Evolutionary conservation across 2,329 filamentous ascomycete species (phyloP).

Genomic region (Aspergillus aculeatinus): DNA sequence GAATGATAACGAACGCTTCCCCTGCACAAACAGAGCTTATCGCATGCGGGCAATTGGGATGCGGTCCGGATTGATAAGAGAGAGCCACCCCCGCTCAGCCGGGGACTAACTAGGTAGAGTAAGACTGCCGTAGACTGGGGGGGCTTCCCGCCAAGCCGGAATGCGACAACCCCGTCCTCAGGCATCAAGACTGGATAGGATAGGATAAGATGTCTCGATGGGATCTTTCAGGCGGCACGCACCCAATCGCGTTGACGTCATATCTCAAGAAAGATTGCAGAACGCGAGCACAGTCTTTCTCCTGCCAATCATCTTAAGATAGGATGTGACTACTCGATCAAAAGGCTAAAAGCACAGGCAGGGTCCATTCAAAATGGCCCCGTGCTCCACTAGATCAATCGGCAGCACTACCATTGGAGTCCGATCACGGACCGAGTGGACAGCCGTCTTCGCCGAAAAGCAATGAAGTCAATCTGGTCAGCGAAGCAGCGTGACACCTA

Average conservation of each 20-base stretch:
- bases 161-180: background rate
- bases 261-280: background rate
- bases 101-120: too few species aligned
- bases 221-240: background rate
- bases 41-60: background rate
- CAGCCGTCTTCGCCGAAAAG: too few species aligned
- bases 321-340: too few species aligned
- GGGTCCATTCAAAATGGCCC: background rate
- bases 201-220: background rate
- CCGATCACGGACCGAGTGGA: too few species aligned
- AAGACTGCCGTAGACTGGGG: too few species aligned
- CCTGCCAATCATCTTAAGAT: background rate
- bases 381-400: background rate
- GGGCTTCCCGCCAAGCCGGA: background rate
- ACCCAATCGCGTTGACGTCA: background rate
- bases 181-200: background rate
- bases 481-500: too few species aligned
- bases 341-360: background rate
- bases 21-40: background rate
- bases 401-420: background rate
- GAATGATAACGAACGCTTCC: background rate
- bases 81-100: background rate
- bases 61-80: background rate
- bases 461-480: background rate
- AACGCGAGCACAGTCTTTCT: background rate